Conservation (phyloP, 2,329 filamentous ascomycete genomes). For the Beauveria sp. region DNA sequence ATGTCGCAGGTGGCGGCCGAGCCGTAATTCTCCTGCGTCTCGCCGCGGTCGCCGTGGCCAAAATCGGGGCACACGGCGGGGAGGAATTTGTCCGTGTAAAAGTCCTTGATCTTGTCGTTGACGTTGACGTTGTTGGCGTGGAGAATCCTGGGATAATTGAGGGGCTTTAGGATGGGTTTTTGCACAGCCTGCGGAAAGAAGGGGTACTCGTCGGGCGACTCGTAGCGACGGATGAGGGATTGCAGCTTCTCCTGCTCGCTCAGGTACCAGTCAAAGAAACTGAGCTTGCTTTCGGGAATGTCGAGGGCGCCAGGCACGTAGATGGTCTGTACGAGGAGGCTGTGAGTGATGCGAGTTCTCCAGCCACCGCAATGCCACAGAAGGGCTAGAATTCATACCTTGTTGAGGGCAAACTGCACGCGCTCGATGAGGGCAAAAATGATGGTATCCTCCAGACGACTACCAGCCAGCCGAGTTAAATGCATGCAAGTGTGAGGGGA, state of each 20-base stretch:
- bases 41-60: conserved; percentile 70
- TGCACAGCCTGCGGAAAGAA: conserved; percentile 85
- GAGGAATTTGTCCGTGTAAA: conserved; percentile 77
- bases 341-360: neutral
- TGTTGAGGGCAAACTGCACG: conserved; percentile 92
- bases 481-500: neutral
- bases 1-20: conserved; percentile 89
- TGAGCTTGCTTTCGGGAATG: conserved; percentile 65
- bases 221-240: conserved; percentile 86
- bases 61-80: conserved; percentile 76
- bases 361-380: too few species aligned
- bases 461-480: conserved; percentile 29
- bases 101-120: conserved; percentile 77
- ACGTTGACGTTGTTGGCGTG: conserved; percentile 86
- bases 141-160: conserved; percentile 82
- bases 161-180: conserved; percentile 74
- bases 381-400: conserved; percentile 18
- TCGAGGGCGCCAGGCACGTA: conserved; percentile 74
- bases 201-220: conserved; percentile 93
- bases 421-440: conserved; percentile 95
- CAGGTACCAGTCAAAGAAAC: conserved; percentile 92
- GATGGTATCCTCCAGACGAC: conserved; percentile 94
- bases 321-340: conserved; percentile 48
- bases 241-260: conserved; percentile 84
- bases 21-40: conserved; percentile 90